Base-by-base conservation (phyloP, 306 rosid species). In the Notholithocarpus densiflorus region DNA sequence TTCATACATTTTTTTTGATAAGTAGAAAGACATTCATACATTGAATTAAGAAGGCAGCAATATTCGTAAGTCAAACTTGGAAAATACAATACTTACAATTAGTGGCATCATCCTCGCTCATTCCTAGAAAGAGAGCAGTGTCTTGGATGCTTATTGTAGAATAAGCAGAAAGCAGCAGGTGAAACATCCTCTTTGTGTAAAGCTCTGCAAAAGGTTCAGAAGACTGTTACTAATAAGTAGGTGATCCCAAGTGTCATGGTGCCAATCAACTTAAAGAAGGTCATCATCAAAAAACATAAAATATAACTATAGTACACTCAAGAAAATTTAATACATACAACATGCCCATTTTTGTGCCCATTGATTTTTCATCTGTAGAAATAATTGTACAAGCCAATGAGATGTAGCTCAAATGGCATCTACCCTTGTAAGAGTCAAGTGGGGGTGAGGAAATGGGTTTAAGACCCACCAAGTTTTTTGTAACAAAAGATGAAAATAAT, bases 61-160 rank as follows among this genome's bases (percentile, higher is more conserved):
- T 53, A 14, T 10, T 13, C 0, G 9, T 29, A 62, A 62, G 19
- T 34, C 32, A 57, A 65, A 70, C 64, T 48, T 29, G 27, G 20
- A 74, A 56, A 31, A 76, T 77, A 73, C 81, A 15, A 66, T 77
- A 73, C 97, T 94, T 86, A 94, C 98, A 93, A 68, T 79, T 90
- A 80, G 83, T 89, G 60, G 92, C 92, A 80, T 85, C 88, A 10
- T 88, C 96, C 82, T 88, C 90, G 0, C 61, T 90, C 99, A 89
- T 95, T 60, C 97, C 98, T 71, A 95, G 73, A 84, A 91, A 96
- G 85, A 85, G 82, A 82, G 98, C 97, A 59, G 93, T 52, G 75
- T 96, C 94, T 43, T 84, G 87, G 82, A 96, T 69, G 84, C 93
- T 87, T 88, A 96, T 91, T 19, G 98, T 93, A 59, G 99, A 96